Base-by-base conservation (phyloP, 768 basidiomycete species). In the Cubamyces sp. region DNA sequence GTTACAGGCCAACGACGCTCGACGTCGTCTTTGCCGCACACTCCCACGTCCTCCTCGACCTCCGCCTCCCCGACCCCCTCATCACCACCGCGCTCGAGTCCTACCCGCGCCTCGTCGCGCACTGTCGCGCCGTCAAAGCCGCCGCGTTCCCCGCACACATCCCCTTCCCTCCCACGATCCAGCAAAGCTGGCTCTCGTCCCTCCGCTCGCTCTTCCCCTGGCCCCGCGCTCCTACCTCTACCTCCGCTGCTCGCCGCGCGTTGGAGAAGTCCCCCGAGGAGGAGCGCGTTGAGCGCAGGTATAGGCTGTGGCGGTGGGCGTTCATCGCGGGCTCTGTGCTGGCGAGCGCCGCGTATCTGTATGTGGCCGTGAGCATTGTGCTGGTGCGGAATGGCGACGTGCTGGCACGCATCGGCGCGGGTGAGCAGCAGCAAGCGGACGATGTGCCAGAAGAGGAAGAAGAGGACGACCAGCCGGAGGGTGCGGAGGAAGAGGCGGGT, bases 11-110 rank as follows among this genome's bases (percentile, higher is more conserved):
- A 14, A 84, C 87, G 1, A 79, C 81, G 5, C 72, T 92, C 18
- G 92, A 94, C 63, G 71, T 88, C 23, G 70, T 84, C 40, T 74
- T 92, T 19, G 88, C 91, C 18, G 82, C 90, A 6, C 88, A 91
- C 64, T 76, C 88, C 26, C 78, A 91, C 34, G 76, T 91, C 34
- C 74, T 92, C 3, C 62, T 79, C 3, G 73, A 81, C 47, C 82
- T 87, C 5, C 81, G 84, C 40, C 87, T 86, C 58, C 86, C 88
- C 1, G 85, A 91, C 65, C 74, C 84, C 3, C 70, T 85, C 16
- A 64, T 93, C 8, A 78, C 82, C 68, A 76, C 78, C 62, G 78
- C 89, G 3, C 70, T 92, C 9, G 81, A 82, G 6, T 80, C 82
- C 3, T 91, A 86, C 69, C 82, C 88, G 0, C 70, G 75, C 9